Percentiles rank a stretch among this genome's conserved stretches.
These are phyloP conservation scores for Diaporthe helianthi DNA, from an alignment of 2,329 filamentous ascomycete species.

Conservation along the genomic window DNA sequence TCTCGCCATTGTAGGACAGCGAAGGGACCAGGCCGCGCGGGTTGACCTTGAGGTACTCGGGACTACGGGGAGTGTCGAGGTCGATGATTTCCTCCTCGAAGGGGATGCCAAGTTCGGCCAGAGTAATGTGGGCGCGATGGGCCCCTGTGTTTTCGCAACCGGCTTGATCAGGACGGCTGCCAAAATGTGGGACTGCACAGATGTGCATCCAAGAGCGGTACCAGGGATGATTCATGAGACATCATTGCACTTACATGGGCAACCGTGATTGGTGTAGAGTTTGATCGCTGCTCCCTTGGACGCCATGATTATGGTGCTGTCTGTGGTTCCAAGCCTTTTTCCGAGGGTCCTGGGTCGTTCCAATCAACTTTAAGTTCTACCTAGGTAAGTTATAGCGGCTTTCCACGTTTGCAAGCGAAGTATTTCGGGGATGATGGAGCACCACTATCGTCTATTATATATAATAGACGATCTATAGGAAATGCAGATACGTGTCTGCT, in stretches of 20 bases:
- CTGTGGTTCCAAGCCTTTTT: background rate
- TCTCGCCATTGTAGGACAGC: constrained; percentile 69
- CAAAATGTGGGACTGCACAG: background rate
- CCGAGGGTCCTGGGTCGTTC: background rate
- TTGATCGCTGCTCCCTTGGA: constrained; percentile 58
- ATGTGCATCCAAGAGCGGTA: background rate
- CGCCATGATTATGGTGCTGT: constrained; percentile 38
- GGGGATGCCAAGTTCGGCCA: constrained; percentile 69
- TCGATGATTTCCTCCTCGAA: constrained; percentile 79
- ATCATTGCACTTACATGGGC: constrained; percentile 60
- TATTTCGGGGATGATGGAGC: too few relatives aligned
- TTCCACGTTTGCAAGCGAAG: too few relatives aligned
- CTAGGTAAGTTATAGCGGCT: too few relatives aligned
- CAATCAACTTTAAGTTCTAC: background rate
- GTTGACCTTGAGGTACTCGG: constrained; percentile 79
- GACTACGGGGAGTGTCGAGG: constrained; percentile 69
- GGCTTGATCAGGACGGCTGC: background rate
- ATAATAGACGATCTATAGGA: background rate
- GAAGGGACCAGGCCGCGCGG: constrained; percentile 80
- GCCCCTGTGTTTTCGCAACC: constrained; percentile 55
- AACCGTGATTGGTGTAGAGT: constrained; percentile 74
- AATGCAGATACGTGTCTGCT: background rate
- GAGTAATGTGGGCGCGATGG: constrained; percentile 76
- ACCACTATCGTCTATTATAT: background rate
- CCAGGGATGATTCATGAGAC: background rate